These are phyloP conservation scores for Beauveria australis DNA, from an alignment of 2,329 filamentous ascomycete genomes.

Conservation along the genomic window DNA sequence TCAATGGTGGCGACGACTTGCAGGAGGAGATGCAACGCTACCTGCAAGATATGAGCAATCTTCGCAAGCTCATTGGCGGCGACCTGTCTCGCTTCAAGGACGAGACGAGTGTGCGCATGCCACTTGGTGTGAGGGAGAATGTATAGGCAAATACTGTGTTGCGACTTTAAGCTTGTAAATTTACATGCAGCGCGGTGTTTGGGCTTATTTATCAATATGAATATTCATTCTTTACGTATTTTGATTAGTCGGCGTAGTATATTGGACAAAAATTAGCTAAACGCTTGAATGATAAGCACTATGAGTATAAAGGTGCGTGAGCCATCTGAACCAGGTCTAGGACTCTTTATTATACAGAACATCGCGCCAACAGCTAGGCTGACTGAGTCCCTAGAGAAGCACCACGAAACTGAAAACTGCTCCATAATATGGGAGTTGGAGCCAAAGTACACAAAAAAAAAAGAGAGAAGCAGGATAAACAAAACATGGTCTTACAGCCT, in stretches of 20 bases:
- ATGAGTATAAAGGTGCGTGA: not conserved
- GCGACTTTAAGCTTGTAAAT: not conserved
- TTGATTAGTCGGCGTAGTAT: not conserved
- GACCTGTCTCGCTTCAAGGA: slow-evolving; percentile 64
- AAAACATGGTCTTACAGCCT: too few species aligned
- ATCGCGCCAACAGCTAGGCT: not conserved
- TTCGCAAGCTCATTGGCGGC: slow-evolving; percentile 55
- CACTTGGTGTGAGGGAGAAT: slow-evolving; percentile 38
- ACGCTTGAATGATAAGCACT: not conserved
- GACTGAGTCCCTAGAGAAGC: not conserved
- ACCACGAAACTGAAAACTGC: not conserved
- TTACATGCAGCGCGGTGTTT: slow-evolving; percentile 22
- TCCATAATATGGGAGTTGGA: too few species aligned
- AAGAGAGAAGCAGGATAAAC: too few species aligned
- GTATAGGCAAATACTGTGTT: slow-evolving; percentile 17
- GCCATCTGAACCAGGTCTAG: not conserved
- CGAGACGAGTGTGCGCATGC: slow-evolving; percentile 47
- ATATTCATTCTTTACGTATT: not conserved
- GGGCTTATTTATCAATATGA: slow-evolving; percentile 9
- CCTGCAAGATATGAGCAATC: slow-evolving; percentile 73
- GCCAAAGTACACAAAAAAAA: too few species aligned
- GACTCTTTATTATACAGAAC: not conserved
- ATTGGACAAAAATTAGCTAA: not conserved
- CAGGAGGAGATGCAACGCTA: slow-evolving; percentile 82
- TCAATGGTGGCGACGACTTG: slow-evolving; percentile 52